Evolutionary conservation across 2,329 filamentous ascomycete species (phyloP).

Genomic region (Aspergillus nomiae): DNA sequence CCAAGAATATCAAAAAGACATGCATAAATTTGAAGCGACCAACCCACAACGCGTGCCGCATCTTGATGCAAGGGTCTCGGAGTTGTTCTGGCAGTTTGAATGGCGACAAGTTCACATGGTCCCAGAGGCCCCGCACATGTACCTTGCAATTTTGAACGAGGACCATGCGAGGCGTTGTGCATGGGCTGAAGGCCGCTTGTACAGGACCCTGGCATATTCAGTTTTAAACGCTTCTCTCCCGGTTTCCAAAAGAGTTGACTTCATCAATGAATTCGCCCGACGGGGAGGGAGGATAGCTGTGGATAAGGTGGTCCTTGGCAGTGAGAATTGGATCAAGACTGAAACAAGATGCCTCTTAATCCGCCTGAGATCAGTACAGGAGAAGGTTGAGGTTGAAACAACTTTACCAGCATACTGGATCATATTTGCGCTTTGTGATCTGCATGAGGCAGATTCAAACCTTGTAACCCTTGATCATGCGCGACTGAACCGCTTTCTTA

Average conservation of each 20-base stretch:
- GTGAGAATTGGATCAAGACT: constrained; percentile 19
- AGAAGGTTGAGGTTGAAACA: constrained; percentile 12
- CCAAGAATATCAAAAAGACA: constrained; percentile 36
- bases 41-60: constrained; percentile 12
- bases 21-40: not conserved
- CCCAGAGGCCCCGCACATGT: constrained; percentile 51
- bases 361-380: constrained; percentile 25
- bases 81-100: constrained; percentile 51
- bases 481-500: constrained; percentile 32
- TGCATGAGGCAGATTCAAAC: constrained; percentile 22
- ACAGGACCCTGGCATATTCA: constrained; percentile 60
- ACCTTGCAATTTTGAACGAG: constrained; percentile 66
- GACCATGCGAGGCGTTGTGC: constrained; percentile 57
- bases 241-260: constrained; percentile 19
- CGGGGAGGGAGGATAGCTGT: constrained; percentile 38
- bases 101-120: constrained; percentile 20
- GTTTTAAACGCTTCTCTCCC: constrained; percentile 45
- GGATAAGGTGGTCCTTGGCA: constrained; percentile 28
- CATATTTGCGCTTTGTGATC: constrained; percentile 36
- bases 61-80: constrained; percentile 55
- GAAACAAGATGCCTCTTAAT: constrained; percentile 23
- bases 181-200: constrained; percentile 56
- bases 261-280: constrained; percentile 39
- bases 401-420: constrained; percentile 32
- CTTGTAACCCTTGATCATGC: constrained; percentile 18